These are phyloP conservation scores for Coccomyxa sp. DNA, from an alignment of 139 green algal genomes.

Conservation along the genomic window DNA sequence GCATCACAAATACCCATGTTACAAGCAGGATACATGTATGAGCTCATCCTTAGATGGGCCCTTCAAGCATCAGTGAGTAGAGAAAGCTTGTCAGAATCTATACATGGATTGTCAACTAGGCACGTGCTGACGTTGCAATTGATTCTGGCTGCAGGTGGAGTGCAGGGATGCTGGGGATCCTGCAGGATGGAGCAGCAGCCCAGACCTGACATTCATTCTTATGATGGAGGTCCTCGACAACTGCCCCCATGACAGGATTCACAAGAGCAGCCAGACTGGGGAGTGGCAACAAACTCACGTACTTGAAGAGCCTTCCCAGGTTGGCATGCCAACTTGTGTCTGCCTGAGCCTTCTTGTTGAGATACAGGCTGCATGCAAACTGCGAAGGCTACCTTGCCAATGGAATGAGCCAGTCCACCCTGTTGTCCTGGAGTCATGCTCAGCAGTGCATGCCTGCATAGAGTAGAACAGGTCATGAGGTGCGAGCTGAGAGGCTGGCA, in stretches of 20 bases:
- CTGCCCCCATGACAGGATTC: slow-evolving; percentile 62
- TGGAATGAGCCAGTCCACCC: background rate
- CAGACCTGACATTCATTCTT: slow-evolving; percentile 9
- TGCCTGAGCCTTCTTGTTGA: background rate
- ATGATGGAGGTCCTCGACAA: slow-evolving; percentile 87
- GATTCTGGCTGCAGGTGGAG: slow-evolving; percentile 3
- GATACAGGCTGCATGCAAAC: background rate
- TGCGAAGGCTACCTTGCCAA: background rate
- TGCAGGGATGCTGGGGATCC: slow-evolving; percentile 35
- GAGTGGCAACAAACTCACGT: slow-evolving; percentile 38
- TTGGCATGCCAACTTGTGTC: background rate
- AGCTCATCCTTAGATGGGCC: too few species aligned
- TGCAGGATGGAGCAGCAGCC: slow-evolving; percentile 26
- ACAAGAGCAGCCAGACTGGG: background rate
- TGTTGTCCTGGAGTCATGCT: background rate
- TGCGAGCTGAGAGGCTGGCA: too few species aligned
- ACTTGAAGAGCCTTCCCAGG: background rate
- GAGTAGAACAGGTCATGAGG: background rate
- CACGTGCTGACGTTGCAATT: background rate
- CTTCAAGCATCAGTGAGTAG: too few species aligned
- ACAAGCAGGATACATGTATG: too few species aligned
- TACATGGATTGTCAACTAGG: too few species aligned
- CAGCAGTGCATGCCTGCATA: background rate
- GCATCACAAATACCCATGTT: too few species aligned
- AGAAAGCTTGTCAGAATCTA: too few species aligned